phyloP scores from a whole-genome alignment of 2,329 filamentous ascomycete genomes.

The Trichocomaceae sp. region DNA sequence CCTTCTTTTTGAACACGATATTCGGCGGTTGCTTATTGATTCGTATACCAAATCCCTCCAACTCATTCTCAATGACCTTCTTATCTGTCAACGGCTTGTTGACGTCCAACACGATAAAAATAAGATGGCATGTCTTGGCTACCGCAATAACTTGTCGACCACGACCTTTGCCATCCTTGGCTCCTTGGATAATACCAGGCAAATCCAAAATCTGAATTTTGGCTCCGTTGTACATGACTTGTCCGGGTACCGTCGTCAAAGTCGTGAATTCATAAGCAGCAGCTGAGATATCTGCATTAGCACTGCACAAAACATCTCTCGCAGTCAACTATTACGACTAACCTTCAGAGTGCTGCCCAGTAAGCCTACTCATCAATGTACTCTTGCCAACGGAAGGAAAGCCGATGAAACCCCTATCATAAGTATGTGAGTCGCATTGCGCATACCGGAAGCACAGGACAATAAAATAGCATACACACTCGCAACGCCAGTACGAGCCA shows the following conservation, averaged over 20 bases:
- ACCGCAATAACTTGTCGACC: constrained; percentile 98
- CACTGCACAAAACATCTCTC: not conserved
- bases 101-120: constrained; percentile 97
- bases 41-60: constrained; percentile 95
- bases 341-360: constrained; percentile 89
- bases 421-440: not conserved
- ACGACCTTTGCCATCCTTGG: constrained; percentile 95
- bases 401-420: constrained; percentile 71
- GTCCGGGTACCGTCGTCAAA: constrained; percentile 90
- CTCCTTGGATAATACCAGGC: constrained; percentile 96
- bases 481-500: constrained; percentile 93
- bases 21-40: constrained; percentile 97
- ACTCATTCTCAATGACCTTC: constrained; percentile 84
- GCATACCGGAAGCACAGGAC: not conserved
- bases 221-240: constrained; percentile 92
- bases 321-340: constrained; percentile 12
- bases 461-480: constrained; percentile 56
- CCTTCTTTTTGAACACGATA: constrained; percentile 99
- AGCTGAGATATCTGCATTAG: constrained; percentile 40
- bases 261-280: constrained; percentile 99
- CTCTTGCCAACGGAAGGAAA: constrained; percentile 98
- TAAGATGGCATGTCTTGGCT: constrained; percentile 96
- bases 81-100: constrained; percentile 98
- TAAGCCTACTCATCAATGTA: constrained; percentile 91
- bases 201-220: constrained; percentile 98